Percentiles rank a stretch among this genome's conserved stretches.
phyloP scores from a whole-genome alignment of 2,329 filamentous ascomycete genomes.

The Alternaria metachromatica region DNA sequence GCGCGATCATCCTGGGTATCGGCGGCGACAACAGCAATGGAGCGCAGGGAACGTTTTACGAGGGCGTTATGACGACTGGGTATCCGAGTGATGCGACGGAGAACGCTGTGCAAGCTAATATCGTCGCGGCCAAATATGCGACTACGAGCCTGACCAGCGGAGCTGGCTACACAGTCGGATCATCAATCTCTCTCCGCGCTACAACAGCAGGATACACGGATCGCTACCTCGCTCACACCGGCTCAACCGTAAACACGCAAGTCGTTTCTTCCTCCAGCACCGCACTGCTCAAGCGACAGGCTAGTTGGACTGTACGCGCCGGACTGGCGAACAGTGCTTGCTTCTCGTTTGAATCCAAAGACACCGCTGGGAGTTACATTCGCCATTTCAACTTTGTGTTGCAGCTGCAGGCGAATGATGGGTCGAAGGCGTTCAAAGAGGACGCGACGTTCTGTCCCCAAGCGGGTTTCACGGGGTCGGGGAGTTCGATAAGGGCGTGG shows the following conservation, averaged over 20 bases:
- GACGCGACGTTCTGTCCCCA: slow-evolving; percentile 69
- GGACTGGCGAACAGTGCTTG: slow-evolving; percentile 65
- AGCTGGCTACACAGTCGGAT: slow-evolving; percentile 56
- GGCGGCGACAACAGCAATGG: slow-evolving; percentile 69
- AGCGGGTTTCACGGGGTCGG: slow-evolving; percentile 59
- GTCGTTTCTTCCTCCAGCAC: slow-evolving; percentile 61
- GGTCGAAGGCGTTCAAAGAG: slow-evolving; percentile 63
- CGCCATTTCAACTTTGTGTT: slow-evolving; percentile 64
- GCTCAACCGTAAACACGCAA: slow-evolving; percentile 61
- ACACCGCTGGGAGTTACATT: slow-evolving; percentile 65
- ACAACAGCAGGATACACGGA: slow-evolving; percentile 63
- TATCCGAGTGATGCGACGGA: slow-evolving; percentile 68
- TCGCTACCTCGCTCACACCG: slow-evolving; percentile 63
- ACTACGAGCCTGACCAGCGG: slow-evolving; percentile 58
- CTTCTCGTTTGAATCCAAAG: slow-evolving; percentile 66
- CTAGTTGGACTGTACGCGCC: slow-evolving; percentile 64
- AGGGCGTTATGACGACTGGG: slow-evolving; percentile 68
- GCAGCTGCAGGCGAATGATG: slow-evolving; percentile 59
- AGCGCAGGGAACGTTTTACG: slow-evolving; percentile 69
- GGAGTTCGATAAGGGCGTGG: slow-evolving; percentile 64
- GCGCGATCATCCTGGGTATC: slow-evolving; percentile 72
- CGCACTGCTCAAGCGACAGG: slow-evolving; percentile 58
- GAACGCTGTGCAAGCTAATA: slow-evolving; percentile 64
- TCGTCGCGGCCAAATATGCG: slow-evolving; percentile 66
- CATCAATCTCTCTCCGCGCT: slow-evolving; percentile 60